Conservation (phyloP, 768 basidiomycete species). For the Coprinopsis marcescibilis region DNA sequence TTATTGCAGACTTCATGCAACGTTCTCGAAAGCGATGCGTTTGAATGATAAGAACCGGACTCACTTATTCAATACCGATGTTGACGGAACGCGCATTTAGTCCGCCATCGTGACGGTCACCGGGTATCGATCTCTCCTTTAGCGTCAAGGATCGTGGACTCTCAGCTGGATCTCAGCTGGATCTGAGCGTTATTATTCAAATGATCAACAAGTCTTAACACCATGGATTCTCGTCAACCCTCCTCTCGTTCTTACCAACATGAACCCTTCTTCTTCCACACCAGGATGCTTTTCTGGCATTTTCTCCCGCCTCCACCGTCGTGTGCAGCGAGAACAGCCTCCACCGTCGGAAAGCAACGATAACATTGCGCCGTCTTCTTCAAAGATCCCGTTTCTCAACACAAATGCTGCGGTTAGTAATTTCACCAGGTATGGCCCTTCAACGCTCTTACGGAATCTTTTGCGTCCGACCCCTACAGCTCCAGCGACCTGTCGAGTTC, state of each 20-base stretch:
- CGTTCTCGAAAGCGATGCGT: background rate
- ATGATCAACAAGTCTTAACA: constrained; percentile 8
- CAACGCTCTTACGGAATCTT: no score
- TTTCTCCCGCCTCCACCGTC: constrained; percentile 17
- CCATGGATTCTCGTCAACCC: constrained; percentile 4
- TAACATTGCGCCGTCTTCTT: constrained; percentile 4
- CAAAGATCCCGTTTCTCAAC: background rate
- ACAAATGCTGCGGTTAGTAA: no score
- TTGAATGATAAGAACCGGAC: constrained; percentile 9
- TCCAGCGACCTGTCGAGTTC: constrained; percentile 19
- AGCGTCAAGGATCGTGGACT: constrained; percentile 18
- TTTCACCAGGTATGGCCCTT: no score
- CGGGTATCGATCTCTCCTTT: constrained; percentile 2
- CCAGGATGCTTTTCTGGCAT: constrained; percentile 33
- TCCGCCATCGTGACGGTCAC: constrained; percentile 6
- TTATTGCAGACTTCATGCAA: background rate
- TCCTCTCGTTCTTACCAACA: constrained; percentile 13
- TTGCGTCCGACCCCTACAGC: background rate
- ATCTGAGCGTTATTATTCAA: constrained; percentile 14
- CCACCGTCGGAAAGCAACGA: background rate
- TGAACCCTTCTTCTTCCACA: constrained; percentile 18
- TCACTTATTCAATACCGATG: constrained; percentile 13
- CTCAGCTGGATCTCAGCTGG: constrained; percentile 18
- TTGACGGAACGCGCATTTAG: constrained; percentile 14
- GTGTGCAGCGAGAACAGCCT: background rate